phyloP scores from a whole-genome alignment of 164 flowering plant genomes.

The Cinnamomum chago region DNA sequence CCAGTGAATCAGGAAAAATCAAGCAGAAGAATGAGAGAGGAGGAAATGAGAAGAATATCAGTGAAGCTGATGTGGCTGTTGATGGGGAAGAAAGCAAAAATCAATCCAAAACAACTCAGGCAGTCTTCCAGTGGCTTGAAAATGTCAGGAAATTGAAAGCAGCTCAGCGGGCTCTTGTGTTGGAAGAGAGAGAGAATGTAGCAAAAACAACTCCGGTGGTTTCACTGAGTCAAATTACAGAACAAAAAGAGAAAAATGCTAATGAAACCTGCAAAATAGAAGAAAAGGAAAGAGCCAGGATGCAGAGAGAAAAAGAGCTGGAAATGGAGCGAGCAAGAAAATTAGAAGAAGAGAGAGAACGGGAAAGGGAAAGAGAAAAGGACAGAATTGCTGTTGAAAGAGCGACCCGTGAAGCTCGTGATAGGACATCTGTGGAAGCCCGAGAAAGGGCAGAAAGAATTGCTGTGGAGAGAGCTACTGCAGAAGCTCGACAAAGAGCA shows the following conservation, averaged over 20 bases:
- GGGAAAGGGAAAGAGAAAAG: constrained; percentile 38
- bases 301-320: constrained; percentile 31
- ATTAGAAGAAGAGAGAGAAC: constrained; percentile 36
- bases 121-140: constrained; percentile 17
- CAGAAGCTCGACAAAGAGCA: constrained; percentile 52
- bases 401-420: constrained; percentile 81
- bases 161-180: constrained; percentile 12
- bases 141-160: constrained; percentile 29
- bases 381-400: constrained; percentile 62
- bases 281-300: constrained; percentile 34
- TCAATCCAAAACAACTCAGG: constrained; percentile 16
- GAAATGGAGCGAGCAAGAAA: constrained; percentile 30
- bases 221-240: constrained; percentile 20
- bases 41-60: constrained; percentile 10
- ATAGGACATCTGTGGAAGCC: constrained; percentile 73
- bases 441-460: constrained; percentile 70
- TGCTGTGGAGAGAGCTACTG: constrained; percentile 62
- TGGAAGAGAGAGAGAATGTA: constrained; percentile 23
- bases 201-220: constrained; percentile 19
- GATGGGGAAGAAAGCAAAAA: constrained; percentile 23
- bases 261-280: constrained; percentile 16
- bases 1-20: constrained; percentile 1
- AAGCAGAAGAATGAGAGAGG: neutral
- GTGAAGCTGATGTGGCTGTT: neutral
- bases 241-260: constrained; percentile 27